Conservation (phyloP, 2,329 filamentous ascomycete species). For the Trichoderma hamatum region DNA sequence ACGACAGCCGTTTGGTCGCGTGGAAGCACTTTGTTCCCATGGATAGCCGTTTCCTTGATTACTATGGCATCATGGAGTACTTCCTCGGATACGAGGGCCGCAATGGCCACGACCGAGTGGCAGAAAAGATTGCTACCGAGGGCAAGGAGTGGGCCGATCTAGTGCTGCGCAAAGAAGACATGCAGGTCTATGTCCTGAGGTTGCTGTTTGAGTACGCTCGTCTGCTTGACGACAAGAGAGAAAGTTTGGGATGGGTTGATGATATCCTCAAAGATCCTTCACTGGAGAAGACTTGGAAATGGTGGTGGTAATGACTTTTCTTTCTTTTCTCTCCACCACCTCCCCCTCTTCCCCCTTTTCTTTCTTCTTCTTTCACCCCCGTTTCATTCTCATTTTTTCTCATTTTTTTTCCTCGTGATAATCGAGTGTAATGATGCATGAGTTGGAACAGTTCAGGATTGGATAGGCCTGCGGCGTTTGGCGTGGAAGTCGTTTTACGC, state of each 20-base stretch:
- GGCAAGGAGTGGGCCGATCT: conserved; percentile 70
- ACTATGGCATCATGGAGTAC: conserved; percentile 74
- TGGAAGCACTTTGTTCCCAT: conserved; percentile 85
- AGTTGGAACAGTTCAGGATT: conserved; percentile 25
- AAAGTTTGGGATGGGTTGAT: conserved; percentile 58
- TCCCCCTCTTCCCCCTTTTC: background rate
- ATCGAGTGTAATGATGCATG: conserved; percentile 27
- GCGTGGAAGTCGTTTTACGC: conserved; percentile 26
- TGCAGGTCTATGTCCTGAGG: conserved; percentile 70
- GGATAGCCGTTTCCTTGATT: conserved; percentile 72
- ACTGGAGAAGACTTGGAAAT: conserved; percentile 38
- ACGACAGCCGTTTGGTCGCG: conserved; percentile 70
- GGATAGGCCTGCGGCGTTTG: conserved; percentile 29
- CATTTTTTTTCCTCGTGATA: conserved; percentile 10
- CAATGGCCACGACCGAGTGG: conserved; percentile 58
- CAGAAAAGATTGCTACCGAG: conserved; percentile 64
- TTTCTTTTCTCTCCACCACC: conserved; percentile 8
- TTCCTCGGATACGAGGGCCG: conserved; percentile 63
- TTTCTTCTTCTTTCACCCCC: conserved; percentile 11
- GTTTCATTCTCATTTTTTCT: background rate
- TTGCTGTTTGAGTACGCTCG: conserved; percentile 67
- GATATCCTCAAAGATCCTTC: conserved; percentile 48
- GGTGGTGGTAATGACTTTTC: conserved; percentile 29
- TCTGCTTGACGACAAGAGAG: conserved; percentile 54
- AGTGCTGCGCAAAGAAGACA: conserved; percentile 71